Conservation (phyloP, 208 protist species). For the Wallacemonas sp. region DNA sequence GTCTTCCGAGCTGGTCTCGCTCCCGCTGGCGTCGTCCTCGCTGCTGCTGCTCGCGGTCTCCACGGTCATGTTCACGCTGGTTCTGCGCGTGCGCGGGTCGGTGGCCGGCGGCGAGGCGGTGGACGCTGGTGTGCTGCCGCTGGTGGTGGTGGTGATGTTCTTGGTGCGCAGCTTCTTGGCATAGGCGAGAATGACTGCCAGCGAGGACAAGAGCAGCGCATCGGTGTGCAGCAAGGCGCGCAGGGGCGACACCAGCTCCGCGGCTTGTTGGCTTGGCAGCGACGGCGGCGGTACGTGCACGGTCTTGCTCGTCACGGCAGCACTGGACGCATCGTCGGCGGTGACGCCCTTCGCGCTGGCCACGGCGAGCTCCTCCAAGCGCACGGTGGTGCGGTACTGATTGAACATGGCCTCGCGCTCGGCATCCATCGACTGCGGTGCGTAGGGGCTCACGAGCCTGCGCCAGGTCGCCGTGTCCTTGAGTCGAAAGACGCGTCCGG, state of each 20-base stretch:
- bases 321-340: neutral
- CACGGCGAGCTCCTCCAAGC: slow-evolving; percentile 16
- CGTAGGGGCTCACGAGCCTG: slow-evolving; percentile 51
- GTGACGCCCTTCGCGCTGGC: neutral
- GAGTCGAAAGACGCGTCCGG: slow-evolving; percentile 47
- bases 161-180: neutral
- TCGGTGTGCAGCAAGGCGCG: slow-evolving; percentile 77
- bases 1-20: neutral
- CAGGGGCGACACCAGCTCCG: slow-evolving; percentile 47
- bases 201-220: slow-evolving; percentile 44
- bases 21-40: neutral
- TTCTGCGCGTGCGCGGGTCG: neutral
- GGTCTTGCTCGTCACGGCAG: slow-evolving; percentile 9
- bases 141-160: neutral
- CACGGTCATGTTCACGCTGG: neutral
- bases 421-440: slow-evolving; percentile 33
- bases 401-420: slow-evolving; percentile 33
- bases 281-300: slow-evolving; percentile 4
- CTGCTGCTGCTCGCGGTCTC: neutral
- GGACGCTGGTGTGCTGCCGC: too few species aligned
- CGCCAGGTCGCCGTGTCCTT: slow-evolving; percentile 51
- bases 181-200: neutral
- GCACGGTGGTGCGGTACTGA: slow-evolving; percentile 30
- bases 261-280: slow-evolving; percentile 1
- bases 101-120: neutral